These are phyloP conservation scores for Neurospora sp. DNA, from an alignment of 495 filamentous ascomycete species.

Conservation along the genomic window DNA sequence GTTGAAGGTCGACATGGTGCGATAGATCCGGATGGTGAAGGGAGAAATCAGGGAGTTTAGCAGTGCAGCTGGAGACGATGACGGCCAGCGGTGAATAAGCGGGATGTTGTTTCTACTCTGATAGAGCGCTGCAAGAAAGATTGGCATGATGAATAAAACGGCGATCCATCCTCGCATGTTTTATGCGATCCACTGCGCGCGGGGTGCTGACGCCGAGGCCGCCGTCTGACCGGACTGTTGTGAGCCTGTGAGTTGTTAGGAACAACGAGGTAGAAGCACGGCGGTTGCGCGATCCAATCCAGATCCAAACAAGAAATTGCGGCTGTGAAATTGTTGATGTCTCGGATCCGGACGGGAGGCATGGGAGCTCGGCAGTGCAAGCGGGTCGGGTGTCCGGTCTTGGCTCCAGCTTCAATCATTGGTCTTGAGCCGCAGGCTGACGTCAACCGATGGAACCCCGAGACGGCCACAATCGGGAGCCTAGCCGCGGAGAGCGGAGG, in stretches of 20 bases:
- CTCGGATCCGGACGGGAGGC: neutral
- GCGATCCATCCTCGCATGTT: neutral
- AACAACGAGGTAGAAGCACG: neutral
- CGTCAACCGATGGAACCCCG: neutral
- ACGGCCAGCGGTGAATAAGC: neutral
- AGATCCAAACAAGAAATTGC: neutral
- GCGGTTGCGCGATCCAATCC: neutral
- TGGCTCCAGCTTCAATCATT: neutral
- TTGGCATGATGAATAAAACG: conserved; percentile 1
- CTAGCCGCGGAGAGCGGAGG: neutral
- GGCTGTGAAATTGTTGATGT: neutral
- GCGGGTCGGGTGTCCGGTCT: neutral
- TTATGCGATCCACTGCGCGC: neutral
- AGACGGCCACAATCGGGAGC: neutral
- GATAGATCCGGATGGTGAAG: neutral
- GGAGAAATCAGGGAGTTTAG: neutral
- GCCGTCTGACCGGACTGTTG: neutral
- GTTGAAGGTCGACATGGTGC: conserved; percentile 38
- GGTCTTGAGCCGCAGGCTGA: neutral
- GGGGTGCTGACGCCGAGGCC: neutral
- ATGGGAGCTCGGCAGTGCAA: neutral
- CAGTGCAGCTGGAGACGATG: neutral
- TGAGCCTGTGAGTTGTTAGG: neutral
- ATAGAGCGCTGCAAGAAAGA: neutral
- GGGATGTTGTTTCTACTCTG: neutral